Evolutionary conservation across 257 asterid species (phyloP).

Genomic region (Nemophila menziesii): DNA sequence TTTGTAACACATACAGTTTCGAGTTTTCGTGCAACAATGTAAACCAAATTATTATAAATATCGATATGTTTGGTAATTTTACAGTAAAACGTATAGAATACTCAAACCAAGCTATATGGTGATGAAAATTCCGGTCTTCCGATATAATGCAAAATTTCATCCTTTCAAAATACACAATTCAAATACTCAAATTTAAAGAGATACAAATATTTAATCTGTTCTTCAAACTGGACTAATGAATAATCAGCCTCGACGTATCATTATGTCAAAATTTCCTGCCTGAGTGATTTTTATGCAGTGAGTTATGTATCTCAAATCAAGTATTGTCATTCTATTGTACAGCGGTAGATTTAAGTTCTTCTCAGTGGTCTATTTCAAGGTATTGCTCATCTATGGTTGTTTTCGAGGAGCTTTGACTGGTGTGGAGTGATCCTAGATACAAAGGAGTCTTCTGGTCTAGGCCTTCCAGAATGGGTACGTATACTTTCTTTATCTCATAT

Average conservation of each 20-base stretch:
- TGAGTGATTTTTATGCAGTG: constrained; percentile 28
- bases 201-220: constrained; percentile 42
- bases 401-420: constrained; percentile 37
- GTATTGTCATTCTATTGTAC: constrained; percentile 27
- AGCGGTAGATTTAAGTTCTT: constrained; percentile 29
- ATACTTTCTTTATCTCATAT: background rate
- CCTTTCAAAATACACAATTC: constrained; percentile 29
- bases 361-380: constrained; percentile 20
- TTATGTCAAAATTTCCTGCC: constrained; percentile 27
- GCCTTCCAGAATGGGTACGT: constrained; percentile 31
- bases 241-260: background rate
- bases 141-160: constrained; percentile 35
- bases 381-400: constrained; percentile 26
- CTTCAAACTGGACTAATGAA: constrained; percentile 18
- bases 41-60: constrained; percentile 33
- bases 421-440: constrained; percentile 34
- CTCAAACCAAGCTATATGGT: constrained; percentile 29
- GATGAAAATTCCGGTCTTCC: constrained; percentile 52
- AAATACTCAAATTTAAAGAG: constrained; percentile 15
- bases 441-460: constrained; percentile 33
- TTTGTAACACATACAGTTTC: constrained; percentile 63
- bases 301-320: constrained; percentile 4
- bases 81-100: constrained; percentile 49
- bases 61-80: constrained; percentile 56
- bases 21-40: constrained; percentile 47